phyloP scores from a whole-genome alignment of 106 monocot species.

The Allium sativum region DNA sequence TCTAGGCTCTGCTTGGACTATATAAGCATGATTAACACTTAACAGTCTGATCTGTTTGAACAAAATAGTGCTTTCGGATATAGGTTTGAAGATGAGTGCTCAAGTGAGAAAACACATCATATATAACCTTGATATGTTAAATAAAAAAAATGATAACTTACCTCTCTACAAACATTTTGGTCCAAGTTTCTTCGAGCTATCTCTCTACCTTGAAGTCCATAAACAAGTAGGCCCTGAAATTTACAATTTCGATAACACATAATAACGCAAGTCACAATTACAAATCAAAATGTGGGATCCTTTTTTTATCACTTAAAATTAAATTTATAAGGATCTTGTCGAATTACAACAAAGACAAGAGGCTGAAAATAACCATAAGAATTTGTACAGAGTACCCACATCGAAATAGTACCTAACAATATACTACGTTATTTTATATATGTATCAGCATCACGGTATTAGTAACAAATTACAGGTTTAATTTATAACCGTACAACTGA shows the following conservation, averaged over 20 bases:
- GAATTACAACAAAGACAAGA: neutral
- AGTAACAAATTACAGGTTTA: too few species aligned
- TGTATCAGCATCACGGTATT: too few species aligned
- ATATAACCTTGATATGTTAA: neutral
- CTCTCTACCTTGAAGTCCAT: conserved; percentile 79
- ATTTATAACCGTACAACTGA: too few species aligned
- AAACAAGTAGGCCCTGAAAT: conserved; percentile 81
- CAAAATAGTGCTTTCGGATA: too few species aligned
- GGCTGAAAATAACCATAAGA: neutral
- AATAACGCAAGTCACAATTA: neutral
- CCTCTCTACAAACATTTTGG: conserved; percentile 79
- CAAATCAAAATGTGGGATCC: neutral
- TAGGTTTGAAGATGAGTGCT: too few species aligned
- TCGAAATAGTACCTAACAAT: too few species aligned
- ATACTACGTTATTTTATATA: too few species aligned
- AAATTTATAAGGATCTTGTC: neutral
- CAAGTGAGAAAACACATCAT: too few species aligned
- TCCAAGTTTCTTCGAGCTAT: conserved; percentile 80
- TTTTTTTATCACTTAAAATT: neutral
- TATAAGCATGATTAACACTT: too few species aligned
- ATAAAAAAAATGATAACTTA: conserved; percentile 10
- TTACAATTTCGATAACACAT: neutral
- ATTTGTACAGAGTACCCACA: too few species aligned
- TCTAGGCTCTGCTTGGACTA: too few species aligned
- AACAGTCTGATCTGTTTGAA: too few species aligned